A percentile compares a stretch with the other conserved stretches of the same genome.
Evolutionary conservation across 495 filamentous ascomycete species (phyloP).

Genomic region (Penicillium odoratum): DNA sequence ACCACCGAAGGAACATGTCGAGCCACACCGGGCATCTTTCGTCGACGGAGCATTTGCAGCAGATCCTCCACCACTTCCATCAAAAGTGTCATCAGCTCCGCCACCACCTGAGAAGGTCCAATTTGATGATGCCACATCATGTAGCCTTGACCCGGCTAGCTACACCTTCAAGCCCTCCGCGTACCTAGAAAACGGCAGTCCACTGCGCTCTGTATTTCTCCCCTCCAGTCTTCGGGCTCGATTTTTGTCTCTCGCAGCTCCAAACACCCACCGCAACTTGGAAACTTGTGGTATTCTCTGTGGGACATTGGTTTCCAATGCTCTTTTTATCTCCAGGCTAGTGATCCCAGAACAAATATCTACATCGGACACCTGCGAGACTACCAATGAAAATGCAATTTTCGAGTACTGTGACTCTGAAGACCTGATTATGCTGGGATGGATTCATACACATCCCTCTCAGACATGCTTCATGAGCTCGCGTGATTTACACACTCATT

Average conservation of each 20-base stretch:
- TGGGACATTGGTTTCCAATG: slow-evolving; percentile 87
- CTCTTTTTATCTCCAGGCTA: slow-evolving; percentile 82
- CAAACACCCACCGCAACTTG: slow-evolving; percentile 77
- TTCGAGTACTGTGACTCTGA: slow-evolving; percentile 86
- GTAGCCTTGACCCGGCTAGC: slow-evolving; percentile 47
- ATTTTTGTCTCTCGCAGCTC: slow-evolving; percentile 69
- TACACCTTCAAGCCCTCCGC: slow-evolving; percentile 84
- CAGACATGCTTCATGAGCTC: slow-evolving; percentile 99
- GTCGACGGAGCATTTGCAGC: slow-evolving; percentile 19
- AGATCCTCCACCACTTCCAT: slow-evolving; percentile 25
- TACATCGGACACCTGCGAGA: slow-evolving; percentile 93
- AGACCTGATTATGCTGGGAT: slow-evolving; percentile 86
- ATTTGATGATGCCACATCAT: slow-evolving; percentile 26
- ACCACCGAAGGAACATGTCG: slow-evolving; percentile 49
- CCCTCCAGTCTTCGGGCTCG: slow-evolving; percentile 67
- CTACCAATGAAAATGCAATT: slow-evolving; percentile 74
- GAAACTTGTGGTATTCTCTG: slow-evolving; percentile 96
- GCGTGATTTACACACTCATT: slow-evolving; percentile 88
- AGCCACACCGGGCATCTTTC: slow-evolving; percentile 19
- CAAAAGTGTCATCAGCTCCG: slow-evolving; percentile 30
- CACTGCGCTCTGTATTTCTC: slow-evolving; percentile 84
- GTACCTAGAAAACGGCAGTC: slow-evolving; percentile 82
- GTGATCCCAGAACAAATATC: slow-evolving; percentile 88
- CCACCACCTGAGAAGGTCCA: slow-evolving; percentile 39
- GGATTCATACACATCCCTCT: slow-evolving; percentile 97